Evolutionary conservation across 805 yeast genomes (phyloP).

Genomic region (Candida orba): DNA sequence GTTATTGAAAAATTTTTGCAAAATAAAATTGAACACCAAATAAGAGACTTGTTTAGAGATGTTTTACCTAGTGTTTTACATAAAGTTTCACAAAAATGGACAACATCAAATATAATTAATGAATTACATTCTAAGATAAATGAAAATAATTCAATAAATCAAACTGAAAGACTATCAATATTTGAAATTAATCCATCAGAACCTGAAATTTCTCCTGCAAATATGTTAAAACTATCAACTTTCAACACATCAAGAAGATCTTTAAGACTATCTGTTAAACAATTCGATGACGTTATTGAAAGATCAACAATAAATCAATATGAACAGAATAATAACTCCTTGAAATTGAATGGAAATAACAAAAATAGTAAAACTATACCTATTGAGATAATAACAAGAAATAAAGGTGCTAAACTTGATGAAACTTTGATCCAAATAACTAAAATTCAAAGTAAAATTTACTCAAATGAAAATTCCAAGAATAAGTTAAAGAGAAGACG

Average conservation of each 20-base stretch:
- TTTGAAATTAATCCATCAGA: constrained; percentile 49
- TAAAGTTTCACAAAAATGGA: constrained; percentile 63
- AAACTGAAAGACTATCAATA: constrained; percentile 31
- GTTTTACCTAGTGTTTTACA: constrained; percentile 77
- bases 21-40: constrained; percentile 73
- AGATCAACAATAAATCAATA: constrained; percentile 33
- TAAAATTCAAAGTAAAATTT: constrained; percentile 21
- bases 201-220: constrained; percentile 60
- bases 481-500: constrained; percentile 15
- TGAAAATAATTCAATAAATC: constrained; percentile 12
- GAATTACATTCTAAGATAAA: constrained; percentile 19
- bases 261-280: constrained; percentile 58
- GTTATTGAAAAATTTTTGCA: constrained; percentile 81
- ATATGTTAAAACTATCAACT: constrained; percentile 58
- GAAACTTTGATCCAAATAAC: constrained; percentile 19
- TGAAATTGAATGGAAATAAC: constrained; percentile 7
- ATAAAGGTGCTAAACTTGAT: constrained; percentile 8
- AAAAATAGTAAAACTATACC: constrained; percentile 16
- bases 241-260: constrained; percentile 75
- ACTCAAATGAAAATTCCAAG: constrained; percentile 18
- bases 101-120: constrained; percentile 30
- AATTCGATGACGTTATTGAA: constrained; percentile 49
- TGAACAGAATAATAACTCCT: constrained; percentile 5
- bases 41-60: constrained; percentile 74
- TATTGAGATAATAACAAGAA: constrained; percentile 15